Conservation (phyloP, 768 basidiomycete genomes). For the Gymnopilus dilepis region DNA sequence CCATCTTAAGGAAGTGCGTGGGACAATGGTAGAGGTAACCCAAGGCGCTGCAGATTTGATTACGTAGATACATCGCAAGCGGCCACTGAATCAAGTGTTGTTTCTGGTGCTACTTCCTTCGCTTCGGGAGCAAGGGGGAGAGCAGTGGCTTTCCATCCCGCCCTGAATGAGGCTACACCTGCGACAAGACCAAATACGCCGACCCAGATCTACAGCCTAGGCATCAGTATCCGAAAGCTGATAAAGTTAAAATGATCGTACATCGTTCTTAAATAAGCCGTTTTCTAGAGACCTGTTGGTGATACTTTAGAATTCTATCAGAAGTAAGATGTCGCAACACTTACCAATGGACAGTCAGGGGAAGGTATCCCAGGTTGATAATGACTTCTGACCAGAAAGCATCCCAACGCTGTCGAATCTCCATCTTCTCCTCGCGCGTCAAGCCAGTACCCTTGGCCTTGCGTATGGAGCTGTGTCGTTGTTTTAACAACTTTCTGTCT, state of each 20-base stretch:
- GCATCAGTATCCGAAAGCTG: conserved; percentile 10
- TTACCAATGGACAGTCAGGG: conserved; percentile 85
- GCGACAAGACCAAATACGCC: conserved; percentile 51
- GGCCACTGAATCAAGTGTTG: conserved; percentile 9
- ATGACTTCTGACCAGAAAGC: conserved; percentile 74
- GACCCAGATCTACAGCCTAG: conserved; percentile 42
- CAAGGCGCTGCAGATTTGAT: background rate
- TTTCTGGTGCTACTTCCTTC: conserved; percentile 28
- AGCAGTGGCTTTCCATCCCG: conserved; percentile 75
- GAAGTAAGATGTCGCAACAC: conserved; percentile 22
- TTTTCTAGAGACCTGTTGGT: conserved; percentile 64
- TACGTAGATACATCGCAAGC: conserved; percentile 35
- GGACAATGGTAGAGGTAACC: background rate
- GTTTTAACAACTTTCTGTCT: conserved; percentile 63
- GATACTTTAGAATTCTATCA: background rate
- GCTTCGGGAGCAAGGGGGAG: conserved; percentile 37
- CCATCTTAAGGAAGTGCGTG: background rate
- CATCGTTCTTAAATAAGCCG: conserved; percentile 71
- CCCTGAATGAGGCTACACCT: conserved; percentile 64
- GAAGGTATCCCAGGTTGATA: conserved; percentile 78
- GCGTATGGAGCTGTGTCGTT: conserved; percentile 57
- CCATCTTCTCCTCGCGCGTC: conserved; percentile 55
- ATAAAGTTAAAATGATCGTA: conserved; percentile 35
- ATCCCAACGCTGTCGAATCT: conserved; percentile 64
- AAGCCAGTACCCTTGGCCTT: conserved; percentile 60